These are phyloP conservation scores for Pseudotsuga menziesii DNA, from an alignment of 75 land plant genomes.

Conservation along the genomic window DNA sequence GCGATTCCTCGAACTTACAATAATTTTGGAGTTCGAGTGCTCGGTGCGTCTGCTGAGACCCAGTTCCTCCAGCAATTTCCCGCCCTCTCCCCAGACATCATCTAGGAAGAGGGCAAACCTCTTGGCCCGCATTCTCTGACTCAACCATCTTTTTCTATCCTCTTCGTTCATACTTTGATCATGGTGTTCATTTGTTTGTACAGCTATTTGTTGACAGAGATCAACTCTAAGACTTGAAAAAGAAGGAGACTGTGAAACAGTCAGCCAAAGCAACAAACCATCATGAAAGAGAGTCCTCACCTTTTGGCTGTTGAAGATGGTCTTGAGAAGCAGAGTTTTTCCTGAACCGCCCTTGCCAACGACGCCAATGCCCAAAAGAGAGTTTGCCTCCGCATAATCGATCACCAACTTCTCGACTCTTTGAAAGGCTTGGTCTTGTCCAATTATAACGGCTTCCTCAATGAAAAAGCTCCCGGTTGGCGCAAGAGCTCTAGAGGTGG, in stretches of 20 bases:
- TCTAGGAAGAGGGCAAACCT: neutral
- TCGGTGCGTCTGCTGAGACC: neutral
- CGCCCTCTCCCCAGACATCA: neutral
- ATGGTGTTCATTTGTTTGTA: neutral
- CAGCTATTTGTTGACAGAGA: neutral
- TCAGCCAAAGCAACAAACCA: neutral
- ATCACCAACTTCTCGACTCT: neutral
- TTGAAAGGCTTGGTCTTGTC: neutral
- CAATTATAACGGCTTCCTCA: neutral
- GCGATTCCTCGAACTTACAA: constrained; percentile 5
- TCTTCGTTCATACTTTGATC: neutral
- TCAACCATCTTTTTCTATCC: neutral
- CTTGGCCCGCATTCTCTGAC: neutral
- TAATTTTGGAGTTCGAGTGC: neutral
- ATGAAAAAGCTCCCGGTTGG: neutral
- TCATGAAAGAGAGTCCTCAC: neutral
- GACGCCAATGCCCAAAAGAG: neutral
- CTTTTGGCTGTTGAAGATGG: neutral
- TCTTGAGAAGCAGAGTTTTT: neutral
- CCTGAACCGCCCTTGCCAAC: neutral
- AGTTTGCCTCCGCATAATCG: neutral
- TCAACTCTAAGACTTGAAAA: neutral
- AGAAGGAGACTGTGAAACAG: neutral
- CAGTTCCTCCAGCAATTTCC: neutral
- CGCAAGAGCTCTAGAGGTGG: neutral